Evolutionary conservation across 169 alveolate genomes (phyloP).

Genomic region (Cryptosporidium viatorum): DNA sequence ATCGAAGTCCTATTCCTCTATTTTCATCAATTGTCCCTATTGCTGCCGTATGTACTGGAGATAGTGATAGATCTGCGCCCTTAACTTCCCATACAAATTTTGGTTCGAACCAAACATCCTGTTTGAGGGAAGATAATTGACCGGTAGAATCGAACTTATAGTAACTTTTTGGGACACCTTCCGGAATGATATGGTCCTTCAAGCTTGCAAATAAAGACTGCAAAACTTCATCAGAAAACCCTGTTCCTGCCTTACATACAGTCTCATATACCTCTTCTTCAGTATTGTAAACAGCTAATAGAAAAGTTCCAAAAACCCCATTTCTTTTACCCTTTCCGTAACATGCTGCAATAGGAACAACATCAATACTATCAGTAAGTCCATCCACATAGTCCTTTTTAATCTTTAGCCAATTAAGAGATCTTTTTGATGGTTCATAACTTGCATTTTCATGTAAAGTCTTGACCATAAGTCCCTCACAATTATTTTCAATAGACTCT

Average conservation of each 20-base stretch:
- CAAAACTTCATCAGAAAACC: constrained; percentile 94
- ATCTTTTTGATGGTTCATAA: constrained; percentile 98
- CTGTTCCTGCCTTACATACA: constrained; percentile 96
- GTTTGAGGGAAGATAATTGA: constrained; percentile 79
- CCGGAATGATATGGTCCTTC: constrained; percentile 85
- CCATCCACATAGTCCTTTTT: constrained; percentile 98
- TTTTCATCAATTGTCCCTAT: constrained; percentile 84
- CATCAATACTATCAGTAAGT: constrained; percentile 96
- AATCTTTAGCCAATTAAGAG: constrained; percentile 98
- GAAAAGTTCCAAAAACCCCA: constrained; percentile 95
- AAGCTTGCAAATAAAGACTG: constrained; percentile 85
- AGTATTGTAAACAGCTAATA: constrained; percentile 95
- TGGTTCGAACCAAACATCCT: constrained; percentile 92
- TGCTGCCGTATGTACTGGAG: constrained; percentile 97
- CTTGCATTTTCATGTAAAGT: constrained; percentile 94
- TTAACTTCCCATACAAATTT: constrained; percentile 96
- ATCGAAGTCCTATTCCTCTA: constrained; percentile 96
- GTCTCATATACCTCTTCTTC: constrained; percentile 95
- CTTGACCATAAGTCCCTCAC: constrained; percentile 99
- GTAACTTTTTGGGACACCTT: constrained; percentile 77
- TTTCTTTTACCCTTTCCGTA: constrained; percentile 94
- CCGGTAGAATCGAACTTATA: constrained; percentile 79
- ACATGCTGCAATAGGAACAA: constrained; percentile 98
- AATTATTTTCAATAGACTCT: constrained; percentile 88
- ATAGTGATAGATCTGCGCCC: constrained; percentile 96